Evolutionary conservation across 495 filamentous ascomycete species (phyloP), one percentile per base, ranked within the genome.

Genomic region (Penicillium canescens): DNA sequence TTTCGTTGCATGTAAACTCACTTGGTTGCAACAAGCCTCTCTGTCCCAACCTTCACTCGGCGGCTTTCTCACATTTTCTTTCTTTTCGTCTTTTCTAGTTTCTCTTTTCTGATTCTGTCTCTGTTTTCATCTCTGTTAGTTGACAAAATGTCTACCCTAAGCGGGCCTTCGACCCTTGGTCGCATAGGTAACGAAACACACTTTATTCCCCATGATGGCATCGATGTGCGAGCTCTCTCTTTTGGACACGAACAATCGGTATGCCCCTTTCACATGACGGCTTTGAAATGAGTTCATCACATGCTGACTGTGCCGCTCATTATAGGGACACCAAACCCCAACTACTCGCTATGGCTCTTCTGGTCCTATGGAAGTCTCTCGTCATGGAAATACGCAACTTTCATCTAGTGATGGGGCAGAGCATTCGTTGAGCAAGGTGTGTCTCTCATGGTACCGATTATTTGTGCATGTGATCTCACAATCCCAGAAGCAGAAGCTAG

Each of bases 401-500:
- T 46, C 57, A 3, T 47, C 46, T 18, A 49, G 45, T 39, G 65
- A 62, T 28, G 54, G 52, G 21, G 34, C 57, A 23, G 62, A 70
- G 16, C 38, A 42, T 10, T 57, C 58, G 5, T 65, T 67, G 28
- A 68, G 49, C 57, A 76, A 75, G 73, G 73, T 76, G 54, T 64
- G 73, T 46, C 6, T 38, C 14, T 12, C 38, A 28, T 28, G 14
- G 34, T 33, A 12, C 40, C 14, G 23, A 44, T 26, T 16, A 10
- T 24, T 2, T 10, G 18, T 36, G 41, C 7, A 9, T 34, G 46
- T 26, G 33, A 26, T 63, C 80, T 81, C 40, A 81, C 72, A 69
- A 66, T 55, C 65, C 60, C 67, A 82, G 77, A 80, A 78, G 75
- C 72, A 75, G 61, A 84, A 83, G 64, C 49, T 76, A 35, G 72